phyloP scores from a whole-genome alignment of 2,329 filamentous ascomycete species.

The Pyrenophora teres region DNA sequence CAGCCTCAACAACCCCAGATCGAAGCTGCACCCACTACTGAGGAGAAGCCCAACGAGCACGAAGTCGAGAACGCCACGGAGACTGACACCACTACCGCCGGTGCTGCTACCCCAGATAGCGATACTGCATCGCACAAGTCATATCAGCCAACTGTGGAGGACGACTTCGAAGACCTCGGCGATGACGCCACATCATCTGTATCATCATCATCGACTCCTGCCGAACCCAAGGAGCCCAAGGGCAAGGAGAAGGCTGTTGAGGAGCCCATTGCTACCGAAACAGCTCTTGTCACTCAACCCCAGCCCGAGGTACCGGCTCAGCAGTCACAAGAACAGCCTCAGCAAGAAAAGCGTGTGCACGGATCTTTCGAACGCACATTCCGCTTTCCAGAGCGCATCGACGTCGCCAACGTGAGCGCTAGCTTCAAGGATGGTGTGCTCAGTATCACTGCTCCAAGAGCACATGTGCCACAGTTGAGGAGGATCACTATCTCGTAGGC shows the following conservation, averaged over 20 bases:
- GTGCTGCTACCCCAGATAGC: constrained; percentile 27
- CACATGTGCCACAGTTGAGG: constrained; percentile 38
- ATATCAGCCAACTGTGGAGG: constrained; percentile 44
- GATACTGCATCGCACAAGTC: constrained; percentile 41
- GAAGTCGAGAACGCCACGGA: constrained; percentile 14
- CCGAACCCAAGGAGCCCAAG: constrained; percentile 29
- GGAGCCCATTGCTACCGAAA: constrained; percentile 13
- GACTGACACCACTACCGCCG: constrained; percentile 13
- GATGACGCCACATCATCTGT: constrained; percentile 36
- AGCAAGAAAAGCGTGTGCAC: constrained; percentile 60
- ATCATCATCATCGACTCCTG: constrained; percentile 22
- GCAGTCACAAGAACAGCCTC: constrained; percentile 12
- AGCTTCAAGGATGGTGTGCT: constrained; percentile 69
- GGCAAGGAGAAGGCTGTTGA: constrained; percentile 39
- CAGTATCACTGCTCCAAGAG: constrained; percentile 68
- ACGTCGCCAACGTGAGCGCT: constrained; percentile 66
- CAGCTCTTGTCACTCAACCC: constrained; percentile 23
- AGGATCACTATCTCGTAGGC: constrained; percentile 38
- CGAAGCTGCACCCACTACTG: constrained; percentile 4
- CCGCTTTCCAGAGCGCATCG: constrained; percentile 67
- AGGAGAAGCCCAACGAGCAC: background rate
- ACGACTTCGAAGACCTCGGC: constrained; percentile 45
- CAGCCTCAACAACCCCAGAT: constrained; percentile 13
- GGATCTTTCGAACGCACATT: constrained; percentile 72
- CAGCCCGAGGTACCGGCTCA: constrained; percentile 23